Evolutionary conservation across 2,329 filamentous ascomycete species (phyloP).

Genomic region (Ascochyta clinopodiicola): DNA sequence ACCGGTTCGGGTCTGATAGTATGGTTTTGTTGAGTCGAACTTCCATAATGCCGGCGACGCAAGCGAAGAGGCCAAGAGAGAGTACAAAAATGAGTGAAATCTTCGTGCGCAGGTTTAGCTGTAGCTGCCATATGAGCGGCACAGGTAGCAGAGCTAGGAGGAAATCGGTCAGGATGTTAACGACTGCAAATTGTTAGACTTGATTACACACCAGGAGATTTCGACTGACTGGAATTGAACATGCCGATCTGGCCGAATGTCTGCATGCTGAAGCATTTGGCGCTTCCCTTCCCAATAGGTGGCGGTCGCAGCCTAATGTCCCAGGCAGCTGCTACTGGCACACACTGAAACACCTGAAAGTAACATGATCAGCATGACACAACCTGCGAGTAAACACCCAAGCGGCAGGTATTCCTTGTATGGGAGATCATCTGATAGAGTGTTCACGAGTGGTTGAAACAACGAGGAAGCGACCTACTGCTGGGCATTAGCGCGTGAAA

Average conservation of each 20-base stretch:
- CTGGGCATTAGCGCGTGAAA: too few species aligned
- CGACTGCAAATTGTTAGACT: conserved; percentile 23
- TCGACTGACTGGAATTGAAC: conserved; percentile 43
- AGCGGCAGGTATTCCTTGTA: too few species aligned
- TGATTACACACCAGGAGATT: not conserved
- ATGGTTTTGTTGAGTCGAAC: conserved; percentile 47
- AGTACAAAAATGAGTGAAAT: conserved; percentile 45
- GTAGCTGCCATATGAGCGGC: conserved; percentile 51
- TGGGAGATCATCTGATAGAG: too few species aligned
- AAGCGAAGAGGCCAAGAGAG: conserved; percentile 50
- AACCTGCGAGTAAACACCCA: too few species aligned
- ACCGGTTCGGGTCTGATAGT: conserved; percentile 44
- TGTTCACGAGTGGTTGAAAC: too few species aligned
- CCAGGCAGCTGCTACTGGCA: conserved; percentile 55
- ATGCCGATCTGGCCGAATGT: conserved; percentile 55
- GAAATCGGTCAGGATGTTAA: conserved; percentile 50
- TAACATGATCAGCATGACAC: too few species aligned
- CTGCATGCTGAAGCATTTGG: conserved; percentile 51
- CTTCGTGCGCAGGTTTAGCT: conserved; percentile 51
- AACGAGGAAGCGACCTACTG: too few species aligned
- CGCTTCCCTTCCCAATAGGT: conserved; percentile 34
- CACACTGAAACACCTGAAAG: conserved; percentile 53
- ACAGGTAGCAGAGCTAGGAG: conserved; percentile 52
- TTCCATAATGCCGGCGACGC: conserved; percentile 52
- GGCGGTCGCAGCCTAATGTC: conserved; percentile 42